Evolutionary conservation across 345 rosid species (phyloP), one percentile per base, ranked within the genome.

Genomic region (Geranium brycei): DNA sequence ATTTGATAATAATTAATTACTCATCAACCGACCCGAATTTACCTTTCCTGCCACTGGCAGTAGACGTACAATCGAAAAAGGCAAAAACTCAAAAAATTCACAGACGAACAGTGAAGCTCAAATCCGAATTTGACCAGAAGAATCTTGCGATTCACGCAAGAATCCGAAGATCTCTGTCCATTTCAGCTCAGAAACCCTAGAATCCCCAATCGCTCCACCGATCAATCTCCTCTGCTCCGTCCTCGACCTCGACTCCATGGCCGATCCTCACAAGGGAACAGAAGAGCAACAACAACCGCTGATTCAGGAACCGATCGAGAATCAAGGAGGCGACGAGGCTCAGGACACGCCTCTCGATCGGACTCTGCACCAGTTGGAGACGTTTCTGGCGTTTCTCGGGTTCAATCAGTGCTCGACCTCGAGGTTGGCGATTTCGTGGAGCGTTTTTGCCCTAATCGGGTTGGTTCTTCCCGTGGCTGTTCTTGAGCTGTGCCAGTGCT

Each of bases 381-480:
- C 55, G 32, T 81, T 84, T 67, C 71, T 91, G 31, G 68, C 76
- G 1, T 63, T 84, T 47, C 82, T 91, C 14, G 98, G 98, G 23
- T 91, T 89, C 76, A 77, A 72, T 32, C 95, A 87, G 51, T 76
- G 83, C 31, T 82, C 95, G 17, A 61, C 60, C 11, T 63, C 57
- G 51, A 75, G 89, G 15, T 78, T 77, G 19, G 66, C 67, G 7
- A 64, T 91, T 63, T 82, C 96, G 2, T 89, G 95, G 98, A 31
- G 73, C 8, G 85, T 72, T 15, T 89, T 91, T 69, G 0, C 76
- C 4, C 17, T 73, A n/a, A 64, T 87, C 0, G 97, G 96, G 4
- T 77, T 87, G 18, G 67, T 71, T 65, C 30, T 88, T 64, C 97
- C 97, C 5, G 83, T 87, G 41, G 59, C 72, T n/a, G 79, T 83